A percentile compares a stretch with the other conserved stretches of the same genome.
phyloP scores from a whole-genome alignment of 805 yeast genomes.

The Myxozyma sirexii region DNA sequence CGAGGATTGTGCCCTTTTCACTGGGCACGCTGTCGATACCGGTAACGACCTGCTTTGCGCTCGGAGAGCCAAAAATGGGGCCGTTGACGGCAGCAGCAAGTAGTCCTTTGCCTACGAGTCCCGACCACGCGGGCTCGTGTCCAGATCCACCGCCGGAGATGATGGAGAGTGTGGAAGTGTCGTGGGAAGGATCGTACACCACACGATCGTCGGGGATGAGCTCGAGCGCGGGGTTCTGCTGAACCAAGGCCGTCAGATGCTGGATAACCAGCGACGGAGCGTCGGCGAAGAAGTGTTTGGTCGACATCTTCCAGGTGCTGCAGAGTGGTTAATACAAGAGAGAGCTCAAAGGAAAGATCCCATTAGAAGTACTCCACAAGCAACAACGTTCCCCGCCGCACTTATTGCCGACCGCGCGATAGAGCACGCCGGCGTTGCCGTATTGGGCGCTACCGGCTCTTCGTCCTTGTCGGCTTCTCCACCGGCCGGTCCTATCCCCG shows the following conservation, averaged over 20 bases:
- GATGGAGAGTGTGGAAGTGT: conserved; percentile 52
- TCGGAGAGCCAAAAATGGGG: conserved; percentile 85
- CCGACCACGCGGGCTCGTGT: conserved; percentile 93
- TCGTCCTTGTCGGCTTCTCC: neutral
- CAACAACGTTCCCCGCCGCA: too few relatives aligned
- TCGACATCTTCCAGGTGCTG: conserved; percentile 10
- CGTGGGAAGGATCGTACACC: conserved; percentile 38
- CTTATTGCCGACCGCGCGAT: too few relatives aligned
- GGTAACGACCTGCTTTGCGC: conserved; percentile 81
- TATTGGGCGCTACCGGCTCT: neutral
- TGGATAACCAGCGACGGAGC: conserved; percentile 43
- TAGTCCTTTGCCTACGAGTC: conserved; percentile 82
- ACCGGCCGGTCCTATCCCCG: conserved; percentile 10
- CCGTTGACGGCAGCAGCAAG: conserved; percentile 89
- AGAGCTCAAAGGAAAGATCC: too few relatives aligned
- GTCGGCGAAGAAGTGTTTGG: conserved; percentile 40
- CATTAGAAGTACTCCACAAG: too few relatives aligned
- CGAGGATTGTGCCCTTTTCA: conserved; percentile 63
- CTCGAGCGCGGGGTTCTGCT: conserved; percentile 57
- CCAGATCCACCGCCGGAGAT: conserved; percentile 95
- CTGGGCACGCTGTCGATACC: conserved; percentile 50
- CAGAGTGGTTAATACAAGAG: too few relatives aligned
- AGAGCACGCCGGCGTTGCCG: neutral
- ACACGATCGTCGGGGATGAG: conserved; percentile 56
- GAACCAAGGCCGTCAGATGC: conserved; percentile 57